Conservation (phyloP, 2,329 filamentous ascomycete species). For the Beauveria australis region DNA sequence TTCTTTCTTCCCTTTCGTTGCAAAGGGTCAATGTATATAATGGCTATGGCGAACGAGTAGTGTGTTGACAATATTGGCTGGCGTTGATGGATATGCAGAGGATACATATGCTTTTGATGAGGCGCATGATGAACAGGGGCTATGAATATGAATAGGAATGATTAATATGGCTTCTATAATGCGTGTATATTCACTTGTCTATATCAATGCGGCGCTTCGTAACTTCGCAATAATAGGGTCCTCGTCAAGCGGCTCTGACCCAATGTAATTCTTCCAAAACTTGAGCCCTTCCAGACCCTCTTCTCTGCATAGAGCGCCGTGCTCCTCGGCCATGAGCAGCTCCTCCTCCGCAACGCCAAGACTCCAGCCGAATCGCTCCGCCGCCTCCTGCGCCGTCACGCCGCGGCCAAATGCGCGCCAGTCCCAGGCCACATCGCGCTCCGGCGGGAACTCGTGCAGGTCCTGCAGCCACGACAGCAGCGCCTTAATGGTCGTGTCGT, state of each 20-base stretch:
- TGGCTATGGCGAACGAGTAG: background rate
- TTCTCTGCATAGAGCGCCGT: slow-evolving; percentile 78
- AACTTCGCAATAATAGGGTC: slow-evolving; percentile 4
- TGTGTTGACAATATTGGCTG: background rate
- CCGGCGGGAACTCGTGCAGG: slow-evolving; percentile 57
- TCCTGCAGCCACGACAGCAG: slow-evolving; percentile 71
- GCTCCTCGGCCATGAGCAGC: slow-evolving; percentile 93
- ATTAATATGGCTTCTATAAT: background rate
- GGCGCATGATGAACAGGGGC: background rate
- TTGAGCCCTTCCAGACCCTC: slow-evolving; percentile 83
- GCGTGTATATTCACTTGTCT: background rate
- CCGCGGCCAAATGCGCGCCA: slow-evolving; percentile 72
- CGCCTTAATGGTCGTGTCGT: slow-evolving; percentile 77
- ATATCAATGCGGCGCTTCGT: slow-evolving; percentile 8
- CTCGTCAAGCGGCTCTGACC: slow-evolving; percentile 20
- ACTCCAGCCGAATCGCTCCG: slow-evolving; percentile 91
- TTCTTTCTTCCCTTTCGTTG: background rate
- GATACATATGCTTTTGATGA: background rate
- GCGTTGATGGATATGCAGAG: background rate
- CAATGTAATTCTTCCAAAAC: slow-evolving; percentile 81
- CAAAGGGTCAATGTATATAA: background rate
- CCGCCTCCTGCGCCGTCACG: slow-evolving; percentile 81
- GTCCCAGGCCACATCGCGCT: slow-evolving; percentile 63
- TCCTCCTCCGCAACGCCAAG: slow-evolving; percentile 93
- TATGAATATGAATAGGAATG: background rate